Evolutionary conservation across 176 grass and related monocot species (phyloP).

Genomic region (Triticum dicoccoides): DNA sequence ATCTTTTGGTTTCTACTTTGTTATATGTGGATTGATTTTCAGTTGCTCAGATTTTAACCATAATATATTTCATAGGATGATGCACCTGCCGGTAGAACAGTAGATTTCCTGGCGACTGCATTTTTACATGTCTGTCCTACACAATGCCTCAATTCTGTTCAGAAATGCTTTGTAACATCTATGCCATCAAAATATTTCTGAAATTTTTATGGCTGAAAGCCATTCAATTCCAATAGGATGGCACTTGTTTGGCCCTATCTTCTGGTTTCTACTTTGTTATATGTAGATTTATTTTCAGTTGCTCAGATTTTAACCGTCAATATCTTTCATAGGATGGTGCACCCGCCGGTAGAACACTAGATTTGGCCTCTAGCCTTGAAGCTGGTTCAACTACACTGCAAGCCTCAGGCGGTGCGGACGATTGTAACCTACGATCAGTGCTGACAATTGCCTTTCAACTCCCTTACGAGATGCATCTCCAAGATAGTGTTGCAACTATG

Average conservation of each 20-base stretch:
- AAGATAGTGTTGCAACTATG: slow-evolving; percentile 83
- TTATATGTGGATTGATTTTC: not conserved
- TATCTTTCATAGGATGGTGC: slow-evolving; percentile 58
- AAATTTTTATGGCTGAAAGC: not conserved
- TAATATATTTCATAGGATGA: slow-evolving; percentile 53
- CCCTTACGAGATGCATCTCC: slow-evolving; percentile 83
- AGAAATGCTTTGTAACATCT: not conserved
- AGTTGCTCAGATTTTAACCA: slow-evolving; percentile 18
- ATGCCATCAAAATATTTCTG: not conserved
- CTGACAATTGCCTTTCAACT: slow-evolving; percentile 97
- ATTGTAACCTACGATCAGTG: slow-evolving; percentile 72
- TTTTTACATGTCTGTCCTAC: not conserved
- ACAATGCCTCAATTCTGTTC: not conserved
- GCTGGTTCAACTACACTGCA: slow-evolving; percentile 56
- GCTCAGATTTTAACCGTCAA: slow-evolving; percentile 18
- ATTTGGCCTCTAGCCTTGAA: slow-evolving; percentile 95
- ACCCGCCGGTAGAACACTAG: slow-evolving; percentile 66
- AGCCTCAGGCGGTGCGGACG: slow-evolving; percentile 34
- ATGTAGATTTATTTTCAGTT: not conserved
- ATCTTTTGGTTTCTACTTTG: not conserved
- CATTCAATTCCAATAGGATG: not conserved
- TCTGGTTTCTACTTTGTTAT: not conserved
- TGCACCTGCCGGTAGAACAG: slow-evolving; percentile 53
- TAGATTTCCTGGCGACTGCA: slow-evolving; percentile 39
- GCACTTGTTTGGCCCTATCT: not conserved